These are phyloP conservation scores for Lentinula novae-zelandiae DNA, from an alignment of 1,284 basidiomycete species.

Conservation along the genomic window DNA sequence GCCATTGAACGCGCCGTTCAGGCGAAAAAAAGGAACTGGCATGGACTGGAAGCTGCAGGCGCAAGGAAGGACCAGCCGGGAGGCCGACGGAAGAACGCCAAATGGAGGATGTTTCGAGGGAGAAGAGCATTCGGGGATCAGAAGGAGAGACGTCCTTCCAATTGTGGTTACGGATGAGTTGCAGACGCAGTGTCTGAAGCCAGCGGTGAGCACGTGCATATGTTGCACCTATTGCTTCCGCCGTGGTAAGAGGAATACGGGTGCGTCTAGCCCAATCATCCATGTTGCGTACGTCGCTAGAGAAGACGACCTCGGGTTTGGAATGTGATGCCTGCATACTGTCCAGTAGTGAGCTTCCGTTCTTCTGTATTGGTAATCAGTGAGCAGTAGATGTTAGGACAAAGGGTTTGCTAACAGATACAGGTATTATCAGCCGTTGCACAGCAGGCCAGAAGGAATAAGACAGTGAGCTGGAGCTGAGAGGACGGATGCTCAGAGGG, in stretches of 20 bases:
- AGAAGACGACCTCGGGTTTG: slow-evolving; percentile 66
- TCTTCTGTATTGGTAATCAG: not conserved
- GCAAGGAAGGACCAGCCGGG: slow-evolving; percentile 69
- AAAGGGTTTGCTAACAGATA: slow-evolving; percentile 2
- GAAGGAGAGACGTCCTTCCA: slow-evolving; percentile 60
- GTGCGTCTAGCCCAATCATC: slow-evolving; percentile 76
- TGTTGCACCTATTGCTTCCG: slow-evolving; percentile 71
- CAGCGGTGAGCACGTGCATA: slow-evolving; percentile 76
- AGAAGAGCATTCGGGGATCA: slow-evolving; percentile 71
- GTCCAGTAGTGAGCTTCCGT: slow-evolving; percentile 8
- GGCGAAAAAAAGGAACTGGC: slow-evolving; percentile 81
- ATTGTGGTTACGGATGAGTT: slow-evolving; percentile 61
- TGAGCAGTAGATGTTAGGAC: not conserved
- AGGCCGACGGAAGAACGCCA: slow-evolving; percentile 71
- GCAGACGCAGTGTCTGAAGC: slow-evolving; percentile 56
- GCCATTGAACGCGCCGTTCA: slow-evolving; percentile 77
- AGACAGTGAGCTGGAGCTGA: not conserved
- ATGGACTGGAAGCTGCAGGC: slow-evolving; percentile 67
- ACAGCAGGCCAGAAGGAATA: slow-evolving; percentile 1
- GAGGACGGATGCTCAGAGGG: not conserved
- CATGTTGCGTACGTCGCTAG: slow-evolving; percentile 72
- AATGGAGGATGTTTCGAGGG: slow-evolving; percentile 70
- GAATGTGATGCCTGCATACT: slow-evolving; percentile 33
- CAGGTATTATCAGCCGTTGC: not conserved
- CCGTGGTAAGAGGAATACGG: slow-evolving; percentile 73